phyloP scores from a whole-genome alignment of 2,329 filamentous ascomycete species.

The Monilinia fructicola region DNA sequence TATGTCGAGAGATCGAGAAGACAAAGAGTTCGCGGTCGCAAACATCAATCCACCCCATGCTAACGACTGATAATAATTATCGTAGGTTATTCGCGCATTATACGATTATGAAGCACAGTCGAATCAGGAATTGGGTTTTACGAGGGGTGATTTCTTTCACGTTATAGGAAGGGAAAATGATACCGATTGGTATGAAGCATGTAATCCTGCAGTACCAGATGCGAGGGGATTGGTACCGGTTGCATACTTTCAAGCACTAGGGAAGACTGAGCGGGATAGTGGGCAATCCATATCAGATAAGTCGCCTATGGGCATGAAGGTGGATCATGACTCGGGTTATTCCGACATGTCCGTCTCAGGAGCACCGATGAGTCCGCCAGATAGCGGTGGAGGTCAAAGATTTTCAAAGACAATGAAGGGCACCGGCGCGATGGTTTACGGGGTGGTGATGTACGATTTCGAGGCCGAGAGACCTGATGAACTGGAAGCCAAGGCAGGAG shows the following conservation, averaged over 20 bases:
- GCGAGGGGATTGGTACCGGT: constrained; percentile 91
- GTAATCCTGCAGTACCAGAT: constrained; percentile 85
- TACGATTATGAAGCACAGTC: constrained; percentile 85
- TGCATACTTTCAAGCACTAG: constrained; percentile 87
- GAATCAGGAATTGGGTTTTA: constrained; percentile 81
- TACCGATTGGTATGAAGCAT: constrained; percentile 95
- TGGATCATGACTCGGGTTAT: constrained; percentile 89
- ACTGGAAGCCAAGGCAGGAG: constrained; percentile 88
- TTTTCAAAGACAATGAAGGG: constrained; percentile 53
- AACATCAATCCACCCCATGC: neutral
- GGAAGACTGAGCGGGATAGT: constrained; percentile 89
- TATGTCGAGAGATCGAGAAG: constrained; percentile 41
- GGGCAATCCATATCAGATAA: constrained; percentile 59
- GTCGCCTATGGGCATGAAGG: constrained; percentile 53
- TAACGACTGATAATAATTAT: neutral
- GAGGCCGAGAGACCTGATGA: constrained; percentile 94
- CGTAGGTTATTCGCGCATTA: constrained; percentile 90
- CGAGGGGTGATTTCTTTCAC: constrained; percentile 95
- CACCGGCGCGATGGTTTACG: constrained; percentile 86
- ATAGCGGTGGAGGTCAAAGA: constrained; percentile 41
- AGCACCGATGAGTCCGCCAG: constrained; percentile 35
- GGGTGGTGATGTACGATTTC: constrained; percentile 96
- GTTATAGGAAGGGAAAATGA: constrained; percentile 96
- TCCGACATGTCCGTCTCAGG: constrained; percentile 53
- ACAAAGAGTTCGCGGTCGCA: neutral